A percentile compares a stretch with the other conserved stretches of the same genome.
Conservation (phyloP, 1,284 basidiomycete species). For the Lentinula novae-zelandiae region DNA sequence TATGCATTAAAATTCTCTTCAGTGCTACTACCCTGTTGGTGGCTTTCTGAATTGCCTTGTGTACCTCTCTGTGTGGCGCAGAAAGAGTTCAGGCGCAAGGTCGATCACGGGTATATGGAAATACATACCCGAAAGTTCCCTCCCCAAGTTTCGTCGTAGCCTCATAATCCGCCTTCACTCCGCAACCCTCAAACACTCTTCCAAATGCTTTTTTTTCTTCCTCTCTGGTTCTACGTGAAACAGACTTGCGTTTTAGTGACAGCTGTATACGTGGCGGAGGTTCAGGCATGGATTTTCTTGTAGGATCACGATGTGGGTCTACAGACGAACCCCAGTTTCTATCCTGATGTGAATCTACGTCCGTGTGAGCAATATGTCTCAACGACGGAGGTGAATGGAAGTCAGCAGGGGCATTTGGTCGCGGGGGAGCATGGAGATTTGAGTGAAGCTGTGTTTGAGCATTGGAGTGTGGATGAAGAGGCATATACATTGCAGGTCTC, state of each 20-base stretch:
- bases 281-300: slow-evolving; percentile 13
- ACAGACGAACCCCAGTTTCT: neutral
- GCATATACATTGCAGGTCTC: slow-evolving; percentile 4
- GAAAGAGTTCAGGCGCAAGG: slow-evolving; percentile 3
- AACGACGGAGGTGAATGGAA: slow-evolving; percentile 42
- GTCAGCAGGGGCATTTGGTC: slow-evolving; percentile 40
- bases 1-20: slow-evolving; percentile 95
- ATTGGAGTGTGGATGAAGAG: slow-evolving; percentile 16
- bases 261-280: slow-evolving; percentile 20
- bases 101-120: slow-evolving; percentile 1
- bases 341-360: neutral
- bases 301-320: slow-evolving; percentile 1
- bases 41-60: slow-evolving; percentile 71
- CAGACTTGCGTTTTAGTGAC: slow-evolving; percentile 28
- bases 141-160: slow-evolving; percentile 86
- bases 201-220: slow-evolving; percentile 68
- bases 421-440: slow-evolving; percentile 16
- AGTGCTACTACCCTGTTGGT: slow-evolving; percentile 77
- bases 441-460: neutral
- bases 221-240: slow-evolving; percentile 51
- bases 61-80: slow-evolving; percentile 65
- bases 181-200: slow-evolving; percentile 73
- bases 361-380: neutral
- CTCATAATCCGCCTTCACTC: slow-evolving; percentile 75
- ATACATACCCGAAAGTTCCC: slow-evolving; percentile 87